A percentile compares a stretch with the other conserved stretches of the same genome.
Conservation (phyloP, 768 basidiomycete genomes). For the Hericium coralloides region DNA sequence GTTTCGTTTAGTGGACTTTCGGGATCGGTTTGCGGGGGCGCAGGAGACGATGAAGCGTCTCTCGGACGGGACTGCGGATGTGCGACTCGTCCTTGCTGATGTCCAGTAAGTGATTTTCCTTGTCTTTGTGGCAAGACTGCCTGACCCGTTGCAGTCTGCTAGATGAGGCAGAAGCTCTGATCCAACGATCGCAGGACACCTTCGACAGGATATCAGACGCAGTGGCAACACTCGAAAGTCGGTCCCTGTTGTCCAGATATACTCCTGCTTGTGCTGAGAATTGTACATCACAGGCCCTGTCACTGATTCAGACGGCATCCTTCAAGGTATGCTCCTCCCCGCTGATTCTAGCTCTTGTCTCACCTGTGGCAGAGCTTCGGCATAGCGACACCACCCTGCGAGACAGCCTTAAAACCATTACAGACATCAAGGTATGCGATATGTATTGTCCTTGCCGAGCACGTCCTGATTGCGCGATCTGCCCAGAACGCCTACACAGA, state of each 20-base stretch:
- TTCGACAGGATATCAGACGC: conserved; percentile 6
- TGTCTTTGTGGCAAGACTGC: neutral
- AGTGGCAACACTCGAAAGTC: conserved; percentile 7
- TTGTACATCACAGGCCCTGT: conserved; percentile 28
- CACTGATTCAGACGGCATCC: conserved; percentile 37
- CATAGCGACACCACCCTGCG: conserved; percentile 10
- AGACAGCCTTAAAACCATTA: conserved; percentile 4
- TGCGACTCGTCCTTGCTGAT: conserved; percentile 7
- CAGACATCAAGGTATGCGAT: conserved; percentile 9
- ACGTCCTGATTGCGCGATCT: neutral
- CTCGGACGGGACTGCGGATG: conserved; percentile 10
- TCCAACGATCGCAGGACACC: conserved; percentile 7
- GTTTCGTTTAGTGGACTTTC: conserved; percentile 3
- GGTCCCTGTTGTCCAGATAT: neutral
- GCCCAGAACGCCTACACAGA: conserved; percentile 64
- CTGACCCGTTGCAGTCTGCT: conserved; percentile 1
- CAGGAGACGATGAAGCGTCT: conserved; percentile 10
- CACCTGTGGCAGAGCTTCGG: conserved; percentile 10
- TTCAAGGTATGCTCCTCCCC: conserved; percentile 37
- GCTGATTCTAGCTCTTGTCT: neutral
- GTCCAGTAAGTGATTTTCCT: conserved; percentile 4
- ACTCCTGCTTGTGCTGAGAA: too few relatives aligned
- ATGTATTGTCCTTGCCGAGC: neutral
- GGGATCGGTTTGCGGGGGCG: conserved; percentile 54
- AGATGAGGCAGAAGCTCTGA: conserved; percentile 9